Percentiles rank a stretch among this genome's conserved stretches.
Conservation (phyloP, 192 early-diverging fungal genomes). For the Globomyces pollinis-pini region DNA sequence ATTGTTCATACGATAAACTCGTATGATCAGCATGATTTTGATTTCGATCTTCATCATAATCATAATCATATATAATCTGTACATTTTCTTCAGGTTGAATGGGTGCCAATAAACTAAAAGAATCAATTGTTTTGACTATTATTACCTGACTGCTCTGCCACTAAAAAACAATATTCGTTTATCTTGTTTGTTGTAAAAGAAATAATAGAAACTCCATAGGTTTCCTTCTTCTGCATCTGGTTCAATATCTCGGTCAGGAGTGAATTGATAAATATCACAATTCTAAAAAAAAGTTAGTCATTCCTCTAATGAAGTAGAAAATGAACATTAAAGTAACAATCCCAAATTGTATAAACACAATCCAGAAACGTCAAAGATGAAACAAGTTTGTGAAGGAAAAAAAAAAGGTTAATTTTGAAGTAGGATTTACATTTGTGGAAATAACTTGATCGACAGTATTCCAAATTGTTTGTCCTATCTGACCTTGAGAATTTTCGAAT, state of each 20-base stretch:
- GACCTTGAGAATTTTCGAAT: constrained; percentile 60
- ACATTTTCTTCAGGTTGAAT: constrained; percentile 46
- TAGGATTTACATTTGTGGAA: constrained; percentile 19
- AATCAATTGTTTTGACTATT: not conserved
- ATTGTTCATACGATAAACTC: constrained; percentile 51
- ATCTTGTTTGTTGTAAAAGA: constrained; percentile 87
- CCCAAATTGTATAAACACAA: too few relatives aligned
- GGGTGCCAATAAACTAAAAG: constrained; percentile 43
- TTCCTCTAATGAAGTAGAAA: too few relatives aligned
- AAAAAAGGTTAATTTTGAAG: too few relatives aligned
- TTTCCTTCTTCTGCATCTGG: constrained; percentile 86
- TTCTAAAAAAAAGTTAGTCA: too few relatives aligned
- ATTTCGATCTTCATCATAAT: constrained; percentile 24
- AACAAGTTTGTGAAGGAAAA: too few relatives aligned
- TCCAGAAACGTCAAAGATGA: too few relatives aligned
- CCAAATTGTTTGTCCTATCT: constrained; percentile 72
- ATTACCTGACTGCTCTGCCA: constrained; percentile 79
- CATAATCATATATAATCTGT: constrained; percentile 12
- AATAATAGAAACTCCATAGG: constrained; percentile 95
- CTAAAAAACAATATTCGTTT: constrained; percentile 93
- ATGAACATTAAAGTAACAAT: too few relatives aligned
- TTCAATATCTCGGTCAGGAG: constrained; percentile 78
- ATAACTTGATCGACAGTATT: constrained; percentile 77
- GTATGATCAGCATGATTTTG: constrained; percentile 15
- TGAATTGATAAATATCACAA: constrained; percentile 87